Percentiles rank a stretch among this genome's conserved stretches.
phyloP scores from a whole-genome alignment of 306 rosid genomes.

The Erythrophleum fordii region DNA sequence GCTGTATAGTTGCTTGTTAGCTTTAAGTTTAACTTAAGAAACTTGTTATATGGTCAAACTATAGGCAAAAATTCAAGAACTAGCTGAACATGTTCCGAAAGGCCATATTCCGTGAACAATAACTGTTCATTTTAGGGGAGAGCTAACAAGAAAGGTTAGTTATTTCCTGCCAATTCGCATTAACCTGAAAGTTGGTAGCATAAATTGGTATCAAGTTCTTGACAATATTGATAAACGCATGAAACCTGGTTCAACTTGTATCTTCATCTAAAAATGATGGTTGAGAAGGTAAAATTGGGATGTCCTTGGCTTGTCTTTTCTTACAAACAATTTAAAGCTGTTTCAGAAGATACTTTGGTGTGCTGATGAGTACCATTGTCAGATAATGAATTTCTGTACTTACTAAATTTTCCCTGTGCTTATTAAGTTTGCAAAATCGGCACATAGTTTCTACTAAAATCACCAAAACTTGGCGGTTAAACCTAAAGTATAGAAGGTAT shows the following conservation, averaged over 20 bases:
- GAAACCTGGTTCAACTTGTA: no score
- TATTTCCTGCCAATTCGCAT: slow-evolving; percentile 31
- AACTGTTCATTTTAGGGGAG: slow-evolving; percentile 92
- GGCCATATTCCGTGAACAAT: slow-evolving; percentile 94
- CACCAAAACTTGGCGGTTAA: slow-evolving; percentile 9
- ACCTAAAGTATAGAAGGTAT: no score
- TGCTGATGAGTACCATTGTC: no score
- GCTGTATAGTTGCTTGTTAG: slow-evolving; percentile 19
- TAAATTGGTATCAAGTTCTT: slow-evolving; percentile 20
- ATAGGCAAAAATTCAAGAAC: slow-evolving; percentile 96
- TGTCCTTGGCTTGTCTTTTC: neutral
- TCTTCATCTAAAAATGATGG: no score
- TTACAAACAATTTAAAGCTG: neutral
- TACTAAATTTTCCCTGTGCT: neutral
- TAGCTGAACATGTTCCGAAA: slow-evolving; percentile 92
- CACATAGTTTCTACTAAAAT: slow-evolving; percentile 30
- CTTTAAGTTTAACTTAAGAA: neutral
- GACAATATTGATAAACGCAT: neutral
- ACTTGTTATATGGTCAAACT: slow-evolving; percentile 34
- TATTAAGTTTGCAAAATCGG: neutral
- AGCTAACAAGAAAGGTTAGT: slow-evolving; percentile 88
- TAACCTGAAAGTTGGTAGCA: neutral
- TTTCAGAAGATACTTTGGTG: no score
- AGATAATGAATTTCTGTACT: neutral
- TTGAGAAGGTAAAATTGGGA: neutral